Evolutionary conservation across 164 flowering plant species (phyloP), one percentile per base, ranked within the genome.

Genomic region (Buxus sempervirens): DNA sequence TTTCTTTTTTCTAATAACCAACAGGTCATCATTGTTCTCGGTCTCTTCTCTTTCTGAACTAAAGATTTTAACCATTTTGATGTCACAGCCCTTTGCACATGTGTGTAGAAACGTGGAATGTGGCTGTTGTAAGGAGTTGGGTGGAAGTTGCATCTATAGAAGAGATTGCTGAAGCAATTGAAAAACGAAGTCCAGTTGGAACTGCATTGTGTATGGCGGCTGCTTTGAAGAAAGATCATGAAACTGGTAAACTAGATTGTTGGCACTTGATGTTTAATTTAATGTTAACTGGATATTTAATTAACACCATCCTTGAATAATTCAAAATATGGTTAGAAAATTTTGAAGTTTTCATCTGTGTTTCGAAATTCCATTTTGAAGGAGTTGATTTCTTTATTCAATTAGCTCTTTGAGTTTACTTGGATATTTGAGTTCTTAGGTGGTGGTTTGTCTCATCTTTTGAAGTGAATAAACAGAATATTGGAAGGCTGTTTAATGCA

Each of bases 171-270:
- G 81, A 80, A 71, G 89, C 96, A 49, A 88, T 96, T 73, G 89
- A 96, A 73, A 77, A 90, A 72, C 88, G 86, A 51, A 82, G 99
- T 73, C 86, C 87, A 57, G 74, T 76, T 72, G 99, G 99, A 59
- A 96, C 96, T 58, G 96, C 97, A 41, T 75, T 96, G 70, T 90
- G 96, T 71, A 89, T 96, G 96, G 99, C 98, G 57, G 93, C 98
- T 82, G 84, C 95, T 66, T 61, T 83, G 26, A 96, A 90, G 88
- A 95, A 93, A 80, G 95, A 89, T 75, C 97, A 89, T 77, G 98
- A 93, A 86, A 68, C 73, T 68, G 98, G 99, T 95, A 85, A 65
- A 18, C 60, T 71, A 27, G 61, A 41, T 26, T 61, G 19, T 27
- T 23, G 38, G 19, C 13, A 36, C 21, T 15, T 41, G 60, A 25